phyloP scores from a whole-genome alignment of 495 filamentous ascomycete species.

The Aspergillus asperescens region DNA sequence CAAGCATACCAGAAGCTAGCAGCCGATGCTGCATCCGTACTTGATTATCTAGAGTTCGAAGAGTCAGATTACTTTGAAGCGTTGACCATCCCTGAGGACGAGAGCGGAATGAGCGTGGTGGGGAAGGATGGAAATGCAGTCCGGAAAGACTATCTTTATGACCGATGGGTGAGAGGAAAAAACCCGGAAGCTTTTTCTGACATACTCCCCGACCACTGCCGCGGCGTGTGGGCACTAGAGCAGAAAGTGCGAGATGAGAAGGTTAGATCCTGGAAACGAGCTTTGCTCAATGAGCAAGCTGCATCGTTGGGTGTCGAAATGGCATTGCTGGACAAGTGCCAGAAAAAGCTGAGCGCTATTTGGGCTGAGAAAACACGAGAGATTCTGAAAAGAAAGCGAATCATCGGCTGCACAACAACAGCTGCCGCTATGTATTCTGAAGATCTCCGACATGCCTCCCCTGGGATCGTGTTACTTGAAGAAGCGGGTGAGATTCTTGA shows the following conservation, averaged over 20 bases:
- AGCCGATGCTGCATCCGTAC: constrained; percentile 27
- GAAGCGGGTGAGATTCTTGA: constrained; percentile 80
- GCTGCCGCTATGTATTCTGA: constrained; percentile 59
- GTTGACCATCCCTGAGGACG: constrained; percentile 41
- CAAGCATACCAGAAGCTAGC: constrained; percentile 16
- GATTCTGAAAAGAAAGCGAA: constrained; percentile 49
- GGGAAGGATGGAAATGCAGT: constrained; percentile 30
- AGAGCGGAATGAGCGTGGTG: constrained; percentile 42
- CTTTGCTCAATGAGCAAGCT: constrained; percentile 22
- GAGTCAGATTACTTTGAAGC: constrained; percentile 53
- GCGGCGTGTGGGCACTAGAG: too few relatives aligned
- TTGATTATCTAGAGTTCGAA: constrained; percentile 62
- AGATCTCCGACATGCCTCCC: constrained; percentile 42
- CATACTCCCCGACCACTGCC: too few relatives aligned
- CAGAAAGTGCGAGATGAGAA: too few relatives aligned
- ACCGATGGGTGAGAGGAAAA: too few relatives aligned
- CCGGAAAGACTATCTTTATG: constrained; percentile 33
- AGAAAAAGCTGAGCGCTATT: constrained; percentile 34
- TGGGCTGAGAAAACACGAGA: constrained; percentile 42
- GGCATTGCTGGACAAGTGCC: constrained; percentile 44
- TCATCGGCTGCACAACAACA: constrained; percentile 75
- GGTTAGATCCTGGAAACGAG: too few relatives aligned
- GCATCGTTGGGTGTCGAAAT: too few relatives aligned
- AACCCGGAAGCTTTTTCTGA: too few relatives aligned
- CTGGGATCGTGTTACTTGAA: constrained; percentile 45